Conservation (phyloP, 2,329 filamentous ascomycete species). For the Diaporthe australafricana region DNA sequence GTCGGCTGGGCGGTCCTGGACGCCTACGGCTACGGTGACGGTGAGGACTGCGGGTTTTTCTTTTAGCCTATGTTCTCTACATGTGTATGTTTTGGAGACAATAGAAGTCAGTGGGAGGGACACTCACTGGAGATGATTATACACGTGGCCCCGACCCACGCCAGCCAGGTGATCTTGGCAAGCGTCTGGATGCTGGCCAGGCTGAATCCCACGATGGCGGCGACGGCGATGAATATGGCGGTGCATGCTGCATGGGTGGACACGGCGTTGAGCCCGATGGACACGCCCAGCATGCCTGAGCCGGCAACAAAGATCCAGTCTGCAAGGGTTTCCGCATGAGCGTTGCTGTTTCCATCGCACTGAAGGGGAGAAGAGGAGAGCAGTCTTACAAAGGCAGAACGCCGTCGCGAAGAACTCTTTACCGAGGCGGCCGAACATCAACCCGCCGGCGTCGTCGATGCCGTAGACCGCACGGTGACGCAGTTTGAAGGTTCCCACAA, state of each 20-base stretch:
- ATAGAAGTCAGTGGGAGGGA: too few relatives aligned
- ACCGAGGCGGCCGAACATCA: slow-evolving; percentile 1
- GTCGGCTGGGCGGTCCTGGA: slow-evolving; percentile 64
- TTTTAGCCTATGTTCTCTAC: background rate
- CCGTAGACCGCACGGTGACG: slow-evolving; percentile 1
- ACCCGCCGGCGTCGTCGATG: background rate
- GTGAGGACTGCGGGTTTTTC: slow-evolving; percentile 52
- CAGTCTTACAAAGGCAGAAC: background rate
- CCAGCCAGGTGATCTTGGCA: slow-evolving; percentile 41
- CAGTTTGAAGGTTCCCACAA: background rate
- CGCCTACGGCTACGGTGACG: slow-evolving; percentile 48
- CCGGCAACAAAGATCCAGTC: slow-evolving; percentile 41
- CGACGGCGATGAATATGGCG: slow-evolving; percentile 43
- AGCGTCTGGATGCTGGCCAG: slow-evolving; percentile 41
- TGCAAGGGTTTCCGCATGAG: background rate
- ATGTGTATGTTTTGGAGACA: too few relatives aligned
- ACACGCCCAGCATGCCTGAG: slow-evolving; percentile 39
- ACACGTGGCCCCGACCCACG: slow-evolving; percentile 60
- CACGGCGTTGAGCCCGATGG: slow-evolving; percentile 44
- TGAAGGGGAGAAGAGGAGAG: background rate
- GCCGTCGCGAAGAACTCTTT: background rate
- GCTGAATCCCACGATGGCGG: slow-evolving; percentile 40
- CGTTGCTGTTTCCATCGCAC: background rate
- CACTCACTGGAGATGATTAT: slow-evolving; percentile 49
- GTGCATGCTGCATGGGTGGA: slow-evolving; percentile 44